phyloP scores from a whole-genome alignment of 1,284 basidiomycete genomes.

The Gomphus bonarii region DNA sequence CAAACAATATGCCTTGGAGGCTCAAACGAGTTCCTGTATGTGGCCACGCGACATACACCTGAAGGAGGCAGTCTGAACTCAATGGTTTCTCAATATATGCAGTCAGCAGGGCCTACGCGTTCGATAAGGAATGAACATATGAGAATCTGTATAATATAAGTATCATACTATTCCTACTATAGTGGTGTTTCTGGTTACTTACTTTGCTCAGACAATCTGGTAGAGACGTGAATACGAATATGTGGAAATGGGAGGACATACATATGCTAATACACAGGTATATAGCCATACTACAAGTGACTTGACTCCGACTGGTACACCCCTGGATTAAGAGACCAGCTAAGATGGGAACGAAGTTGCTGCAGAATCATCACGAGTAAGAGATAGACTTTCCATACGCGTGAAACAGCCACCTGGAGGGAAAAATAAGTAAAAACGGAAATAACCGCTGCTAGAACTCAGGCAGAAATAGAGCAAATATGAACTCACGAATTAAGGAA shows the following conservation, averaged over 20 bases:
- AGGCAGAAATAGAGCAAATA: neutral
- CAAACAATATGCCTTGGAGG: conserved; percentile 8
- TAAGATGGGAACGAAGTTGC: neutral
- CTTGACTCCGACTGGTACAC: neutral
- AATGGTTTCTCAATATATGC: neutral
- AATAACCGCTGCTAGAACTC: neutral
- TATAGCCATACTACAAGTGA: conserved; percentile 10
- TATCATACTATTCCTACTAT: neutral
- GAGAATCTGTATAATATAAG: neutral
- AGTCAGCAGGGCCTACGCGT: neutral
- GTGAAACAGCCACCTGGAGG: conserved; percentile 9
- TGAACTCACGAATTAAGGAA: conserved; percentile 11
- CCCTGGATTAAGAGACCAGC: conserved; percentile 10
- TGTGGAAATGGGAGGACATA: neutral
- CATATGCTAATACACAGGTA: conserved; percentile 11
- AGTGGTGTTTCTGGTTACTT: neutral
- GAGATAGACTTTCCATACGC: conserved; percentile 1
- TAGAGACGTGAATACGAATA: neutral
- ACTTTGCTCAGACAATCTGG: conserved; percentile 11
- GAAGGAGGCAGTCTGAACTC: neutral
- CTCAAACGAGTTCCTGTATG: conserved; percentile 9
- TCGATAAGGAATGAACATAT: conserved; percentile 10
- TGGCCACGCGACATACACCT: conserved; percentile 11
- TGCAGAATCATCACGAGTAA: neutral
- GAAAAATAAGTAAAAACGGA: neutral